A percentile compares a stretch with the other conserved stretches of the same genome.
Evolutionary conservation across 2,329 filamentous ascomycete species (phyloP).

Genomic region (Talaromyces piceae): DNA sequence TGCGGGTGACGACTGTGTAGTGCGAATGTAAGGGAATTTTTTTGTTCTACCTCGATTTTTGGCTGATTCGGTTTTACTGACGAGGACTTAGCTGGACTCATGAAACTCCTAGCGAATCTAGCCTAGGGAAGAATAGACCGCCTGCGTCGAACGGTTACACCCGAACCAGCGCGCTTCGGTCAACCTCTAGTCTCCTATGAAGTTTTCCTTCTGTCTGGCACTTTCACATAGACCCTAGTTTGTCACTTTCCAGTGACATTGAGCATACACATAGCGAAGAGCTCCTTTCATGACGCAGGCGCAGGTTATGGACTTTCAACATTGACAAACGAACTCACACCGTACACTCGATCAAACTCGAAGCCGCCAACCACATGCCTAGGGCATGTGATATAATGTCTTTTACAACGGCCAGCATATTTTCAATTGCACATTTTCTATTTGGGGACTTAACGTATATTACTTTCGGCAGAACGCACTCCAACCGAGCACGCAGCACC

Average conservation of each 20-base stretch:
- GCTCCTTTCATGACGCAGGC: not conserved
- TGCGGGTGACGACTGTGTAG: slow-evolving; percentile 76
- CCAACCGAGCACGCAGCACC: not conserved
- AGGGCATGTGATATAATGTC: not conserved
- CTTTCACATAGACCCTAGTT: not conserved
- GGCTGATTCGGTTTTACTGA: not conserved
- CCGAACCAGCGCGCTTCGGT: slow-evolving; percentile 35
- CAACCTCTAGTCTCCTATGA: slow-evolving; percentile 26
- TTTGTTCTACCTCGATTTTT: not conserved
- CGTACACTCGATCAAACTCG: not conserved
- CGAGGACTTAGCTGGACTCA: slow-evolving; percentile 25
- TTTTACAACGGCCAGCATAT: too few relatives aligned
- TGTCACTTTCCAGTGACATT: not conserved
- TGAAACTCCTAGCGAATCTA: slow-evolving; percentile 22
- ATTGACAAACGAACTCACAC: not conserved
- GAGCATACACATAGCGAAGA: not conserved
- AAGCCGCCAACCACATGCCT: not conserved
- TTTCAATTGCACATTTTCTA: not conserved
- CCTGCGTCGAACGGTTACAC: slow-evolving; percentile 28
- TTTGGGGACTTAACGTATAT: not conserved
- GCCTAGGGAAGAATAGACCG: slow-evolving; percentile 21
- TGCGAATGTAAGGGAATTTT: slow-evolving; percentile 64
- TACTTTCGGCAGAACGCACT: not conserved
- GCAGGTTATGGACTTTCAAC: slow-evolving; percentile 5
- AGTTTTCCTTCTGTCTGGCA: not conserved